phyloP scores from a whole-genome alignment of 2,329 filamentous ascomycete genomes.

The Phoma sp. region DNA sequence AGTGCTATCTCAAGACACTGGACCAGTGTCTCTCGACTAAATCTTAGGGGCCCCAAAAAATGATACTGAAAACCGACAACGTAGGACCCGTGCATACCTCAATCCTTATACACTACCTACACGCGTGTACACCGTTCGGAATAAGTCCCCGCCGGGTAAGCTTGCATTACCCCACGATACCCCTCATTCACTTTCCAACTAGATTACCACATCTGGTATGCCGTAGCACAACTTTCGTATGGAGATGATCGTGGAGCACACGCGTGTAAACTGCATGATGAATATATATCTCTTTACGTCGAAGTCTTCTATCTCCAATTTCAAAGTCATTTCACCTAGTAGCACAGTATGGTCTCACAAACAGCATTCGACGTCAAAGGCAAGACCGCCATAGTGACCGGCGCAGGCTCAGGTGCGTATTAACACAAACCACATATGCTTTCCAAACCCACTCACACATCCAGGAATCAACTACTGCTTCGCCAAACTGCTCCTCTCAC shows the following conservation, averaged over 20 bases:
- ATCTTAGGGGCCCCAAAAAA: too few relatives aligned
- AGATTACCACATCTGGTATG: slow-evolving; percentile 20
- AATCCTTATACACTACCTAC: too few relatives aligned
- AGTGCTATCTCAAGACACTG: too few relatives aligned
- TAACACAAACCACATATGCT: too few relatives aligned
- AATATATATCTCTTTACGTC: background rate
- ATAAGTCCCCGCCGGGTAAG: slow-evolving; percentile 7
- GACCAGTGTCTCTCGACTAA: too few relatives aligned
- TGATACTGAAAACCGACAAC: too few relatives aligned
- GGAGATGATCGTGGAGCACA: background rate
- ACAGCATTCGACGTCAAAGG: slow-evolving; percentile 43
- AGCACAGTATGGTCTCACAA: background rate
- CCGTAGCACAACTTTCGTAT: slow-evolving; percentile 3
- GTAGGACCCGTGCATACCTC: too few relatives aligned
- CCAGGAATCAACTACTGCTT: slow-evolving; percentile 59
- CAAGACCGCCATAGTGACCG: slow-evolving; percentile 58
- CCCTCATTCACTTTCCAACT: slow-evolving; percentile 12
- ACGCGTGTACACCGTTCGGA: slow-evolving; percentile 6
- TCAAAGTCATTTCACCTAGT: background rate
- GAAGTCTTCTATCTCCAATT: background rate
- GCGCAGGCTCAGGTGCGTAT: slow-evolving; percentile 51
- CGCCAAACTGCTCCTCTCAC: slow-evolving; percentile 53
- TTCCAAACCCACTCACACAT: background rate
- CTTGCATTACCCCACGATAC: slow-evolving; percentile 25
- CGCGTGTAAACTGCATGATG: background rate